phyloP scores from a whole-genome alignment of 352 stramenopile genomes.

The Phytophthora hybrid region DNA sequence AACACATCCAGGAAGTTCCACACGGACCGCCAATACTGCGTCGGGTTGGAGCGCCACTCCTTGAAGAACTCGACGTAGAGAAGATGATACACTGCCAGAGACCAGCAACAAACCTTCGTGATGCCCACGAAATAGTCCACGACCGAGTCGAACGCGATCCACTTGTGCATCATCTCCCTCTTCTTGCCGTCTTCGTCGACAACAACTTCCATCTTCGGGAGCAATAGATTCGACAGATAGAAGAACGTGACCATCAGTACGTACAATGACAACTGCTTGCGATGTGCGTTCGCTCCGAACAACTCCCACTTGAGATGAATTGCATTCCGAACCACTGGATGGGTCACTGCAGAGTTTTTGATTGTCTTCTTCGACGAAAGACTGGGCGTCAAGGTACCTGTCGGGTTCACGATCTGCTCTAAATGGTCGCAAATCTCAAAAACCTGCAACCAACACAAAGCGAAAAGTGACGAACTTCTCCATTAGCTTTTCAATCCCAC shows the following conservation, averaged over 20 bases:
- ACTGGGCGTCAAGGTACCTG: constrained; percentile 35
- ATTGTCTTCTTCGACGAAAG: constrained; percentile 45
- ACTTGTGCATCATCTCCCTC: constrained; percentile 41
- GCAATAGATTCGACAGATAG: constrained; percentile 59
- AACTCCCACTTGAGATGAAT: constrained; percentile 67
- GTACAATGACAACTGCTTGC: constrained; percentile 54
- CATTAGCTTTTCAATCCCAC: neutral
- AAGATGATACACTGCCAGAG: constrained; percentile 57
- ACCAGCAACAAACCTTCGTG: constrained; percentile 57
- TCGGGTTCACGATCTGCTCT: constrained; percentile 51
- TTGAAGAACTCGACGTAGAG: constrained; percentile 71
- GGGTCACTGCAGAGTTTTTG: constrained; percentile 48
- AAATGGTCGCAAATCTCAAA: constrained; percentile 53
- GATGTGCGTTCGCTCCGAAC: constrained; percentile 48
- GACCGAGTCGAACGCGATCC: constrained; percentile 50
- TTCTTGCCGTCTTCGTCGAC: constrained; percentile 41
- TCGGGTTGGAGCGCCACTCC: constrained; percentile 52
- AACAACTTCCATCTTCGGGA: constrained; percentile 51
- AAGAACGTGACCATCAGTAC: constrained; percentile 63
- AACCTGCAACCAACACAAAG: constrained; percentile 30
- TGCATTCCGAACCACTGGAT: constrained; percentile 61
- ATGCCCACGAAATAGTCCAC: constrained; percentile 53
- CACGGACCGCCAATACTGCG: constrained; percentile 58
- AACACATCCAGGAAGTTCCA: constrained; percentile 67
- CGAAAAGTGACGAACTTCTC: neutral